Conservation (phyloP, 1,284 basidiomycete species). For the Ceratobasidium sp. region DNA sequence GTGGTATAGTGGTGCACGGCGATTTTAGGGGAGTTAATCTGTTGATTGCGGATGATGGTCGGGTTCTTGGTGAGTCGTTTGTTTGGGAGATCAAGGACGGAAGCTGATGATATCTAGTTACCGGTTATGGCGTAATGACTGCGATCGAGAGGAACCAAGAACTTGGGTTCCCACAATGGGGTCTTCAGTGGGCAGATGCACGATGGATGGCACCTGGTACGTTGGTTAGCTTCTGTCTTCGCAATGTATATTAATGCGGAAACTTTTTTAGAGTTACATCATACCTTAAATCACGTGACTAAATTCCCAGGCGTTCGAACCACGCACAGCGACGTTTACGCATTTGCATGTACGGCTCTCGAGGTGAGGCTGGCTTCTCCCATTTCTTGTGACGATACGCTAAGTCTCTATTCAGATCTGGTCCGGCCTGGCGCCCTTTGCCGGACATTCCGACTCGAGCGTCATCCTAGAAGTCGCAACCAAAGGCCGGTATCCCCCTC, state of each 20-base stretch:
- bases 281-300: constrained; percentile 26
- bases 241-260: neutral
- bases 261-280: constrained; percentile 13
- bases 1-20: constrained; percentile 29
- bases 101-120: constrained; percentile 1
- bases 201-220: constrained; percentile 42
- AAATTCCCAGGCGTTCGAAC: constrained; percentile 34
- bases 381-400: neutral
- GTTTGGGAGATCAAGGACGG: no score
- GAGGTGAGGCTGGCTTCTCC: constrained; percentile 3
- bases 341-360: constrained; percentile 40
- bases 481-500: constrained; percentile 26
- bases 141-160: constrained; percentile 41
- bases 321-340: constrained; percentile 34
- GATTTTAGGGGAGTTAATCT: constrained; percentile 38
- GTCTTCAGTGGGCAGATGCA: constrained; percentile 32
- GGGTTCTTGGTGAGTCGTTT: constrained; percentile 7
- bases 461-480: constrained; percentile 33
- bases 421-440: constrained; percentile 24
- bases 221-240: neutral
- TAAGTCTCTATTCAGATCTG: constrained; percentile 3
- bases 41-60: constrained; percentile 19
- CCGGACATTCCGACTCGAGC: constrained; percentile 29
- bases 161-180: constrained; percentile 40
- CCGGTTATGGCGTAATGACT: constrained; percentile 37